Conservation (phyloP, 768 basidiomycete genomes). For the Mycena sanguinolenta region DNA sequence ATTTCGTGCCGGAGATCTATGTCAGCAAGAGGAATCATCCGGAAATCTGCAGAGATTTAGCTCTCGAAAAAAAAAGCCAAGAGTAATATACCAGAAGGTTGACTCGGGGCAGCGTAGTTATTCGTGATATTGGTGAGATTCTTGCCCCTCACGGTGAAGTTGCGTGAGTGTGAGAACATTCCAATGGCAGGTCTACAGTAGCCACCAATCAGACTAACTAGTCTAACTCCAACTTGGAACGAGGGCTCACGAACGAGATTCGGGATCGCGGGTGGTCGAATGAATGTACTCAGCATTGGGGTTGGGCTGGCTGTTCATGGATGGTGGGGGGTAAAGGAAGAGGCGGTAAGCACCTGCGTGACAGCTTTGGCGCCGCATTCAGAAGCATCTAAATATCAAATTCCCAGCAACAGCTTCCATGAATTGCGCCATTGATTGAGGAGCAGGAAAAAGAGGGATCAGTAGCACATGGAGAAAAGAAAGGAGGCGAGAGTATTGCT, state of each 20-base stretch:
- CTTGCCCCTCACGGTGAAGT: no score
- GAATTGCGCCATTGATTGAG: no score
- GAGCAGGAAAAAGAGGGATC: no score
- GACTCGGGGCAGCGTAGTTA: neutral
- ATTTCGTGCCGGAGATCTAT: neutral
- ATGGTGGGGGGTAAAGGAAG: neutral
- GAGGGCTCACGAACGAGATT: neutral
- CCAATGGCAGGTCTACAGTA: neutral
- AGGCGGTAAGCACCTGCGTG: neutral
- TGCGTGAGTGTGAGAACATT: neutral
- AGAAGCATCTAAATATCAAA: neutral
- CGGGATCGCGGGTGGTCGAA: neutral
- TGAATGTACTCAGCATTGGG: neutral
- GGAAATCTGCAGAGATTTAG: neutral
- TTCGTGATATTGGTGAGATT: neutral
- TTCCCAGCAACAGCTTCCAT: no score
- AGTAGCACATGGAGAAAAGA: no score
- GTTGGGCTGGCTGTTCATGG: neutral
- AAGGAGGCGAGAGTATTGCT: no score
- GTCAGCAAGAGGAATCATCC: no score
- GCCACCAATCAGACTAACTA: neutral
- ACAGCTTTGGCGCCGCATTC: neutral
- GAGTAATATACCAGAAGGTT: neutral
- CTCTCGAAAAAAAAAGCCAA: neutral
- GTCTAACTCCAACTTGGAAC: neutral